Conservation (phyloP, 345 rosid species). For the Citrus sinensis region DVS_A1.0 CM039163.1:50995001-50995500, state of each 20-base stretch:
- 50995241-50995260: constrained; percentile 31
- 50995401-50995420: neutral
- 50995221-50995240: neutral
- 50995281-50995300: neutral
- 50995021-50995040: neutral
- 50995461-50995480: constrained; percentile 23
- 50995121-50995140: neutral
- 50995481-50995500: constrained; percentile 39
- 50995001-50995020: neutral
- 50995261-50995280: neutral
- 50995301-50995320: constrained; percentile 21
- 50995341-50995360: constrained; percentile 26
- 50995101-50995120: neutral
- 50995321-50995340: constrained; percentile 39
- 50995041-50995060: neutral
- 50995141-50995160: neutral
- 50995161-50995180: neutral
- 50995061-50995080: neutral
- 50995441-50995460: constrained; percentile 13
- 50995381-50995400: constrained; percentile 3
- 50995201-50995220: constrained; percentile 2
- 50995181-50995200: neutral
- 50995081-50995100: neutral
- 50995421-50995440: constrained; percentile 13
- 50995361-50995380: constrained; percentile 33